phyloP scores from a whole-genome alignment of 179 eudicot species.

The Drosera spatulata region DNA sequence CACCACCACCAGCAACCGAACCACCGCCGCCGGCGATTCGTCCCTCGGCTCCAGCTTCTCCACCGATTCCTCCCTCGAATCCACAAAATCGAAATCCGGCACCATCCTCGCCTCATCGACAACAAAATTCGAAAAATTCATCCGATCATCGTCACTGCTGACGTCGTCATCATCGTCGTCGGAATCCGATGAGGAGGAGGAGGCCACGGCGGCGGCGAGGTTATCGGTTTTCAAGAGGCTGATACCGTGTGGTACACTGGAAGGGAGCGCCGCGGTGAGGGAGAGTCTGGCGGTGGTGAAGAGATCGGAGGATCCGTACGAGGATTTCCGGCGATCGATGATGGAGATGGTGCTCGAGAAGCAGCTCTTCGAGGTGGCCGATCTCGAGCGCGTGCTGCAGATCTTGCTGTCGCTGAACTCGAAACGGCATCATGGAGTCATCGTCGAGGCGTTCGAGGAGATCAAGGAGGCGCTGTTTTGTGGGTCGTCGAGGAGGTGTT shows the following conservation, averaged over 20 bases:
- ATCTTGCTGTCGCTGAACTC: slow-evolving; percentile 67
- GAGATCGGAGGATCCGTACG: slow-evolving; percentile 58
- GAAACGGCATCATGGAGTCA: slow-evolving; percentile 34
- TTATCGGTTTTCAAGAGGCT: slow-evolving; percentile 47
- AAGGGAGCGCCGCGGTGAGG: slow-evolving; percentile 51
- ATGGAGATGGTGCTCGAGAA: slow-evolving; percentile 88
- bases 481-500: slow-evolving; percentile 1
- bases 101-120: no score
- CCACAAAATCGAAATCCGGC: background rate
- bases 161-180: background rate
- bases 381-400: slow-evolving; percentile 55
- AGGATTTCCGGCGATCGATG: slow-evolving; percentile 76
- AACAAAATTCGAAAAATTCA: no score
- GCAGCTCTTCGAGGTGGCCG: slow-evolving; percentile 48
- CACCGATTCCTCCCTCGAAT: slow-evolving; percentile 23
- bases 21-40: slow-evolving; percentile 14
- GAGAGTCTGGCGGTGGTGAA: slow-evolving; percentile 81
- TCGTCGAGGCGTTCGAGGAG: slow-evolving; percentile 66
- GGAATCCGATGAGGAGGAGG: background rate
- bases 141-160: no score
- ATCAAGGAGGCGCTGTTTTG: slow-evolving; percentile 53
- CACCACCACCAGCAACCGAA: slow-evolving; percentile 24
- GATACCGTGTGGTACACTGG: slow-evolving; percentile 53
- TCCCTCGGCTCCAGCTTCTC: slow-evolving; percentile 32
- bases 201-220: slow-evolving; percentile 18